These are phyloP conservation scores for Scenedesmus sp. DNA, from an alignment of 163 green algal species.

Conservation along the genomic window DNA sequence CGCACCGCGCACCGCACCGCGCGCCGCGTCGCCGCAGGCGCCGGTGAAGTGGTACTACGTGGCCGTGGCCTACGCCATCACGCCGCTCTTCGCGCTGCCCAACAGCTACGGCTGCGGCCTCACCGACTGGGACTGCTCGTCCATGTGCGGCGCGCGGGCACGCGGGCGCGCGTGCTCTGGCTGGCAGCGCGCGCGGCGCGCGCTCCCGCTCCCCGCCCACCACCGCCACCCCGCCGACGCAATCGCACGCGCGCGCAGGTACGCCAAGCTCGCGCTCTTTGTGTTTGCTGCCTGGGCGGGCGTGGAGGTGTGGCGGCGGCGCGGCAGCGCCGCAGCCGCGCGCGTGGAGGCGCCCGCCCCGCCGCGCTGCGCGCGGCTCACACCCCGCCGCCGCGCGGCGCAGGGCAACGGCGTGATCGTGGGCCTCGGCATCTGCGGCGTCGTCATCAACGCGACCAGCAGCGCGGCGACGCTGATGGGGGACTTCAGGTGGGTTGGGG, in stretches of 20 bases:
- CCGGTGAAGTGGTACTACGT: slow-evolving; percentile 60
- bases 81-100: slow-evolving; percentile 55
- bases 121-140: slow-evolving; percentile 51
- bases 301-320: slow-evolving; percentile 4
- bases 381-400: too few species aligned
- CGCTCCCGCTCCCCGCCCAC: too few species aligned
- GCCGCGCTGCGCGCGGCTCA: not conserved
- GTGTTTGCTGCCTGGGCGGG: slow-evolving; percentile 64
- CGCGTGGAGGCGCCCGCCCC: slow-evolving; percentile 21
- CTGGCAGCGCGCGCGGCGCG: too few species aligned
- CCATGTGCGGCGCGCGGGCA: too few species aligned
- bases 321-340: not conserved
- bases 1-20: too few species aligned
- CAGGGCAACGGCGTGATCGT: slow-evolving; percentile 50
- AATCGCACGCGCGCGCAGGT: too few species aligned
- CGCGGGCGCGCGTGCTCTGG: too few species aligned
- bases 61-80: slow-evolving; percentile 47
- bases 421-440: slow-evolving; percentile 59
- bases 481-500: slow-evolving; percentile 34
- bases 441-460: slow-evolving; percentile 51
- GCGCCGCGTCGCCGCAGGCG: too few species aligned
- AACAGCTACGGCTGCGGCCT: slow-evolving; percentile 60
- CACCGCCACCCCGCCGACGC: too few species aligned
- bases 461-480: slow-evolving; percentile 51
- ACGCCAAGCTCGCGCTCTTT: slow-evolving; percentile 69